Conservation (phyloP, 2,329 filamentous ascomycete species). For the Seiridium cupressi region DNA sequence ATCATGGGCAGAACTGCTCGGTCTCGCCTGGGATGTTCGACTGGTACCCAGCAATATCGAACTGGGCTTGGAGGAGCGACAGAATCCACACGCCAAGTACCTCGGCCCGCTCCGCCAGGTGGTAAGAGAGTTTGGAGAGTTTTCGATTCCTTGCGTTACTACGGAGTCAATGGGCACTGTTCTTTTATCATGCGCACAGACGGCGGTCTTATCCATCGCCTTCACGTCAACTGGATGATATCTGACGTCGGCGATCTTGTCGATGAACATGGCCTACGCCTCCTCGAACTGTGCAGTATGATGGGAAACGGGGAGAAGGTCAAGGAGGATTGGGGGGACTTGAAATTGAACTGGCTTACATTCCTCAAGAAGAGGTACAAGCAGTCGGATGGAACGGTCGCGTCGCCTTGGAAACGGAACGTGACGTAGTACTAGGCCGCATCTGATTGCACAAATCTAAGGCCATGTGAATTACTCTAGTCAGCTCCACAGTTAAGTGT, state of each 20-base stretch:
- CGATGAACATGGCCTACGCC: neutral
- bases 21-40: neutral
- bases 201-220: neutral
- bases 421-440: neutral
- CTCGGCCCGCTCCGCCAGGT: neutral
- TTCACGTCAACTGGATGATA: neutral
- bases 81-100: neutral
- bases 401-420: neutral
- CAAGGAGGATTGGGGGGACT: neutral
- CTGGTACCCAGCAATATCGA: neutral
- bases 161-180: neutral
- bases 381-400: neutral
- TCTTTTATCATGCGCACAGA: neutral
- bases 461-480: neutral
- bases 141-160: neutral
- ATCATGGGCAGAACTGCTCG: neutral
- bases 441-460: neutral
- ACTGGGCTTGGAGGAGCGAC: neutral
- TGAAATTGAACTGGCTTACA: neutral
- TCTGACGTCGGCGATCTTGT: neutral
- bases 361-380: neutral
- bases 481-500: too few relatives aligned
- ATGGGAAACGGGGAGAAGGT: neutral
- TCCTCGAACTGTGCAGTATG: neutral
- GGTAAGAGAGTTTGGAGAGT: neutral